These are phyloP conservation scores for Phylloporus sp. DNA, from an alignment of 768 basidiomycete species.

Conservation along the genomic window DNA sequence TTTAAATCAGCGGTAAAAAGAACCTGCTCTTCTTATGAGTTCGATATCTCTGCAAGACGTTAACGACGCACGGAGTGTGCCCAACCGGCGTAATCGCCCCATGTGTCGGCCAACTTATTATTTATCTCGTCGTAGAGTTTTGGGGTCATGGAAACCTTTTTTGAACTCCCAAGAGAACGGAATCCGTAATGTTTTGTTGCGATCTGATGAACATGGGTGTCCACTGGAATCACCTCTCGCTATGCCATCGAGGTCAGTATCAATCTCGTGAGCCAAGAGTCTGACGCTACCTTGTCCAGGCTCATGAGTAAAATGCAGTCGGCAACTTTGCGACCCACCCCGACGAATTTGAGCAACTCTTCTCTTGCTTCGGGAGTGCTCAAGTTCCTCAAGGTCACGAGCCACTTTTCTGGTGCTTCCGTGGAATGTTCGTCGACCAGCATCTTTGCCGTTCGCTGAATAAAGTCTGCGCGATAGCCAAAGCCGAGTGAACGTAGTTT, in stretches of 20 bases:
- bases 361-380: slow-evolving; percentile 59
- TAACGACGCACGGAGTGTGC: slow-evolving; percentile 63
- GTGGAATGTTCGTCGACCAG: slow-evolving; percentile 52
- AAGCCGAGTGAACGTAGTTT: slow-evolving; percentile 82
- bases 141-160: slow-evolving; percentile 64
- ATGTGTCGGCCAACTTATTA: slow-evolving; percentile 51
- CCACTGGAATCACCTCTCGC: slow-evolving; percentile 88
- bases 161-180: slow-evolving; percentile 35
- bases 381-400: slow-evolving; percentile 45
- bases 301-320: slow-evolving; percentile 94
- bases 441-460: slow-evolving; percentile 78
- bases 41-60: background rate
- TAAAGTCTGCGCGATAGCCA: slow-evolving; percentile 91
- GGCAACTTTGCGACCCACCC: slow-evolving; percentile 95
- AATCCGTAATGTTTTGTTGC: slow-evolving; percentile 74
- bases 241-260: slow-evolving; percentile 28
- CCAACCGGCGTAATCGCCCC: slow-evolving; percentile 90
- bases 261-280: background rate
- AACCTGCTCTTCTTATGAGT: slow-evolving; percentile 39
- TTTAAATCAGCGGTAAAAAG: slow-evolving; percentile 74
- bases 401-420: slow-evolving; percentile 59
- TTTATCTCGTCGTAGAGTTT: slow-evolving; percentile 73
- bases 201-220: slow-evolving; percentile 93
- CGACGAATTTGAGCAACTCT: slow-evolving; percentile 75
- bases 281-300: slow-evolving; percentile 67